Percentiles rank a stretch among this genome's conserved stretches.
Conservation (phyloP, 2,329 filamentous ascomycete genomes). For the Moelleriella libera region DNA sequence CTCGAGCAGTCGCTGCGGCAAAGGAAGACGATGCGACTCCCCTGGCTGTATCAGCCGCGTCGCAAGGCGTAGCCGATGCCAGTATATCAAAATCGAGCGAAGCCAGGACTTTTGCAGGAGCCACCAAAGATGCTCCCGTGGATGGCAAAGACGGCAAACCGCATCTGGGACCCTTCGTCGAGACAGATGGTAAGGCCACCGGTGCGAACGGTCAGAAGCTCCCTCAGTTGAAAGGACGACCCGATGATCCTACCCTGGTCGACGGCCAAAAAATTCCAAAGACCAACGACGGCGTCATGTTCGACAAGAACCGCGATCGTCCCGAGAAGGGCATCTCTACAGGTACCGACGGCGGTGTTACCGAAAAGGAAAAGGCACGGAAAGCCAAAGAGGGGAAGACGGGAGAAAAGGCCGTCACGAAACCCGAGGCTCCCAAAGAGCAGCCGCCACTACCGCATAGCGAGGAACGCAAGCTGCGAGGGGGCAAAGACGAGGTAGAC, state of each 20-base stretch:
- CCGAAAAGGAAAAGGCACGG: conserved; percentile 67
- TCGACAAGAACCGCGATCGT: conserved; percentile 61
- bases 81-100: conserved; percentile 15
- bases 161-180: conserved; percentile 71
- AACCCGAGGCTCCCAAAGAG: conserved; percentile 74
- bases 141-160: conserved; percentile 91
- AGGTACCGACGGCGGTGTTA: conserved; percentile 80
- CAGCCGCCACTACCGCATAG: conserved; percentile 68
- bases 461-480: conserved; percentile 55
- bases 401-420: conserved; percentile 54
- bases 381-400: conserved; percentile 53
- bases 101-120: conserved; percentile 18
- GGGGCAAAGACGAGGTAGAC: conserved; percentile 24
- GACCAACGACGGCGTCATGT: conserved; percentile 76
- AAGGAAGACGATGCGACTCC: conserved; percentile 7
- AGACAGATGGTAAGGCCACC: conserved; percentile 26
- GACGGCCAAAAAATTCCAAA: conserved; percentile 49
- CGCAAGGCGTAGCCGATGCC: conserved; percentile 12
- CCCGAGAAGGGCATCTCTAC: conserved; percentile 69
- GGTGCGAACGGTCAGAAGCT: conserved; percentile 22
- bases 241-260: conserved; percentile 35
- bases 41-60: conserved; percentile 8
- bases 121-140: conserved; percentile 67
- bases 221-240: conserved; percentile 33
- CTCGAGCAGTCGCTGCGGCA: conserved; percentile 11